Evolutionary conservation across 345 rosid genomes (phyloP).

Genomic region (Brassica carinata): DNA sequence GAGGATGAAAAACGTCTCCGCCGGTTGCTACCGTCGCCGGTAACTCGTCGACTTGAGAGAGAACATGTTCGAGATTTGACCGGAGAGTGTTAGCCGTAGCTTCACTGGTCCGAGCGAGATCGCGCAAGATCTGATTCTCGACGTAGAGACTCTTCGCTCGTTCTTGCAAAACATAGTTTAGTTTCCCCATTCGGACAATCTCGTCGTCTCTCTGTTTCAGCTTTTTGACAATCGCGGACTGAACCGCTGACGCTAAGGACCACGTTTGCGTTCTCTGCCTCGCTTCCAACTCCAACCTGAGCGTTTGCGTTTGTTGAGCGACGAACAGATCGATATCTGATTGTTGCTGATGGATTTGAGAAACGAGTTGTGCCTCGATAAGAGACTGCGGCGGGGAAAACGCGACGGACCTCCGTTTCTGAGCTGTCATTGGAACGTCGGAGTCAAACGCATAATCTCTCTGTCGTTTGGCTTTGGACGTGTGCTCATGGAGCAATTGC

Average conservation of each 20-base stretch:
- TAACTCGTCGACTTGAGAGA: constrained; percentile 69
- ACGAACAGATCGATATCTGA: constrained; percentile 58
- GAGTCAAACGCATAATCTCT: constrained; percentile 52
- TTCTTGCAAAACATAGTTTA: constrained; percentile 78
- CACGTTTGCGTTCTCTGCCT: constrained; percentile 60
- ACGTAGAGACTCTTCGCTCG: constrained; percentile 55
- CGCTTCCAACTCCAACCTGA: constrained; percentile 63
- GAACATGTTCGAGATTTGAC: constrained; percentile 57
- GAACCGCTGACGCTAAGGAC: constrained; percentile 51
- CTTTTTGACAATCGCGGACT: constrained; percentile 44
- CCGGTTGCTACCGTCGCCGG: background rate
- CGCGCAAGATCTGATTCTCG: constrained; percentile 76
- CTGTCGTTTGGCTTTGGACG: background rate
- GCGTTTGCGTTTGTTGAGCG: constrained; percentile 58
- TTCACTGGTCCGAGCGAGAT: constrained; percentile 71
- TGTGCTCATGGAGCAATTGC: too few relatives aligned
- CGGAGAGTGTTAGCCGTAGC: constrained; percentile 68
- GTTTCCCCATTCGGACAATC: constrained; percentile 58
- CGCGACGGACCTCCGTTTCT: constrained; percentile 42
- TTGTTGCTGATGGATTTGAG: constrained; percentile 58
- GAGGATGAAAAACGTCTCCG: constrained; percentile 43
- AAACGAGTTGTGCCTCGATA: constrained; percentile 45
- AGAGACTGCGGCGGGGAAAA: constrained; percentile 23
- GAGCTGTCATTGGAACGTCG: constrained; percentile 33
- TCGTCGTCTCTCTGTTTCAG: constrained; percentile 77